phyloP scores from a whole-genome alignment of 768 basidiomycete species.

The Leucosporidium creatinivorum region DNA sequence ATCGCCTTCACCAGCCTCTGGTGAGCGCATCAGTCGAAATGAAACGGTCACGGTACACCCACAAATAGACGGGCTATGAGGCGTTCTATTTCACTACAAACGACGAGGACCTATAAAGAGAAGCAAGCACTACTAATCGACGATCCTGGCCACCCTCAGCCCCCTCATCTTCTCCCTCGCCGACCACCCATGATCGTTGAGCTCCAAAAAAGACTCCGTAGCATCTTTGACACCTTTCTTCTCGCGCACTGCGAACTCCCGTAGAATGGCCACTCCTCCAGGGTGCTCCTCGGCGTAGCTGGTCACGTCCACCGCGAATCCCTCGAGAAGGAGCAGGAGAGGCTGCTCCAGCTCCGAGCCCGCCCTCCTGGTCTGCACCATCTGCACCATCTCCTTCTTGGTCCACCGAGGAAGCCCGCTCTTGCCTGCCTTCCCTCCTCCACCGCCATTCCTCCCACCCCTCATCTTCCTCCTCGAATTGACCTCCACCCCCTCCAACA shows the following conservation, averaged over 20 bases:
- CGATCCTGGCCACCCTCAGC: not conserved
- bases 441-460: not conserved
- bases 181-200: slow-evolving; percentile 8
- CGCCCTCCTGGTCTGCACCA: too few species aligned
- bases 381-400: not conserved
- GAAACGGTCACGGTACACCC: too few species aligned
- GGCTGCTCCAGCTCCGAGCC: not conserved
- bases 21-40: too few species aligned
- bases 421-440: not conserved
- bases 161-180: slow-evolving; percentile 8
- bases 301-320: slow-evolving; percentile 9
- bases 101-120: too few species aligned
- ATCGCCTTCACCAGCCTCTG: too few species aligned
- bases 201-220: not conserved
- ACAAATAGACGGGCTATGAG: too few species aligned
- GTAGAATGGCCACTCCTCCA: slow-evolving; percentile 10
- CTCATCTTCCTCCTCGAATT: not conserved
- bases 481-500: not conserved
- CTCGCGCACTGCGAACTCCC: not conserved
- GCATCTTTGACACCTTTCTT: not conserved
- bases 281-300: not conserved
- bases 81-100: too few species aligned
- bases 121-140: not conserved
- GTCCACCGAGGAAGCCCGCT: slow-evolving; percentile 2
- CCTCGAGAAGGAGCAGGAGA: slow-evolving; percentile 3